Base-by-base conservation (phyloP, 1,139 yeast species). In the Sugiyamaella grinbergsii region DNA sequence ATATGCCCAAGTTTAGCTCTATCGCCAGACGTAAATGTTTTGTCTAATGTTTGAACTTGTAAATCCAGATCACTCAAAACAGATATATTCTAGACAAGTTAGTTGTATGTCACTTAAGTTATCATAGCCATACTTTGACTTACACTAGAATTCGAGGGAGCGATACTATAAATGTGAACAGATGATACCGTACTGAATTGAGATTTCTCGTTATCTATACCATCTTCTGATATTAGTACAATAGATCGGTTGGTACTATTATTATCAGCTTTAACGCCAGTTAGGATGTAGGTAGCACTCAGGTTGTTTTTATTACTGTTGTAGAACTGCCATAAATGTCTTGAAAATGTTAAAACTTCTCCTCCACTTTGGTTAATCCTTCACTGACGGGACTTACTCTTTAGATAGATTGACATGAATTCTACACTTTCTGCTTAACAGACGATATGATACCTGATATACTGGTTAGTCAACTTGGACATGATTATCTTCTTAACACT, bases 341-440 rank as follows among this genome's bases (percentile, higher is more conserved):
- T 41, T 7, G 55, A 4, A 41, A 42, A n/a, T n/a, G n/a, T n/a
- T n/a, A n/a, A n/a, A n/a, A n/a, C n/a, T n/a, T n/a, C n/a, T n/a
- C n/a, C n/a, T n/a, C n/a, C n/a, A n/a, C n/a, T n/a, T n/a, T n/a
- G n/a, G n/a, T n/a, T n/a, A n/a, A n/a, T n/a, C n/a, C n/a, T n/a
- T n/a, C n/a, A n/a, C n/a, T n/a, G n/a, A n/a, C n/a, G n/a, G n/a
- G n/a, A 50, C 60, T 40, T 34, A 54, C 58, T 59, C 56, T 44
- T 63, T 64, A 5, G 70, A 67, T 1, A 45, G 42, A 32, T 59
- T 51, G 7, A 58, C 60, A 39, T 62, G 62, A 11, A 62, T 49
- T 13, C 54, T 51, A 13, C 56, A 50, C 46, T 54, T 53, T 23
- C 70, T 58, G 38, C 69, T 61, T 24, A 67, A 56, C 32, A 65